phyloP scores from a whole-genome alignment of 345 rosid species.

The Melastoma malabathricum region DNA sequence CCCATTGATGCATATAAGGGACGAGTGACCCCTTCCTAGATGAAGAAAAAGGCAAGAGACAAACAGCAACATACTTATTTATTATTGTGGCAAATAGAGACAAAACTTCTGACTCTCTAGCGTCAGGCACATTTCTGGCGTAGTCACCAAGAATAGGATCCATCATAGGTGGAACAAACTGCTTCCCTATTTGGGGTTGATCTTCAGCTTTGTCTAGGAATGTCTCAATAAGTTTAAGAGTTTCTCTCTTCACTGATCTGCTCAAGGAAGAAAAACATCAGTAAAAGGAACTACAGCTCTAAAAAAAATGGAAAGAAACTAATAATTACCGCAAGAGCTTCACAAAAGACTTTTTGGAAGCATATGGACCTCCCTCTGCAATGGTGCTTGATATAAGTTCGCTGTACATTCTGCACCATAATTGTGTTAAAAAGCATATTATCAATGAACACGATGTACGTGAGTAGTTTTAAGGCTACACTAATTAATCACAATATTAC shows the following conservation, averaged over 20 bases:
- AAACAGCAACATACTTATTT: constrained; percentile 53
- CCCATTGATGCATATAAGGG: too few relatives aligned
- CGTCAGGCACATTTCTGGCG: constrained; percentile 96
- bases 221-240: constrained; percentile 93
- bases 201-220: constrained; percentile 99
- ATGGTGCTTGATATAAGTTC: constrained; percentile 94
- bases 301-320: neutral
- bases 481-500: neutral
- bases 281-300: constrained; percentile 1
- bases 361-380: constrained; percentile 86
- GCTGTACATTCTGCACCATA: constrained; percentile 83
- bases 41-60: neutral
- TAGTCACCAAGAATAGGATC: constrained; percentile 95
- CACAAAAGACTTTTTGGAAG: constrained; percentile 81
- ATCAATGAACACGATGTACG: too few relatives aligned
- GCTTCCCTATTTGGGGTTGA: constrained; percentile 93
- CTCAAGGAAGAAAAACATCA: constrained; percentile 7
- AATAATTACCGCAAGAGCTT: constrained; percentile 65
- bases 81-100: constrained; percentile 97
- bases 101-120: constrained; percentile 96
- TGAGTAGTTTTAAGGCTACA: neutral
- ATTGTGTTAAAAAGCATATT: neutral
- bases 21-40: neutral
- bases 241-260: constrained; percentile 98
- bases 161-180: constrained; percentile 99